Base-by-base conservation (phyloP, 2,329 filamentous ascomycete species). In the Curvularia verruculosa region DNA sequence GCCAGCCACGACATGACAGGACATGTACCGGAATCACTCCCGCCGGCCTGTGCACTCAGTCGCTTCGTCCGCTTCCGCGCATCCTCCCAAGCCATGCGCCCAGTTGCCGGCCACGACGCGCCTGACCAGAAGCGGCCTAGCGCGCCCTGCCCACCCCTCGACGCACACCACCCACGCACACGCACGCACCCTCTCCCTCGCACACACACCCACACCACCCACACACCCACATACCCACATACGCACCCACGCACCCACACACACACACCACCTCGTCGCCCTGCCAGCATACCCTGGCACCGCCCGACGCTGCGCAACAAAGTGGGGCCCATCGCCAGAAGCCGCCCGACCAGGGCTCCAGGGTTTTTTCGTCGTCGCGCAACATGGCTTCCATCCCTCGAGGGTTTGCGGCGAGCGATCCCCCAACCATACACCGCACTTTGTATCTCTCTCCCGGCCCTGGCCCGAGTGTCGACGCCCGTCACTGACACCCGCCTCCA, bases 391-490 rank as follows among this genome's bases (percentile, higher is more conserved):
- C 28, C 28, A 29, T 29, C 29, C 57, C 51, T 55, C 48, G 51
- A 67, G 66, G 66, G 70, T 69, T 72, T 68, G 66, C 66, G 69
- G 63, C n/a, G 58, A 61, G 65, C 63, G 65, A 70, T 65, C 62
- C 61, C 63, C 60, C 55, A 58, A 61, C 63, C 53, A 66, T 64
- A 67, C 72, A 75, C 70, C 71, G 71, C 64, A 70, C 51, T 62
- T 64, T 40, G 5, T 23, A 40, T 40, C 8, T 23, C 37, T 9
- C 37, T 23, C 63, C 52, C 56, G 61, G 65, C 53, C 65, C 69
- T 65, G 63, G 61, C 69, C 56, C 65, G 57, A 53, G n/a, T n/a
- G n/a, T n/a, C 54, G 53, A 52, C 65, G 24, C 41, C 43, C 15
- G 46, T 49, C 54, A 63, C 61, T 53, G 53, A 58, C 50, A 34